phyloP scores from a whole-genome alignment of 208 protist species.

The Eutreptiella sp. region DNA sequence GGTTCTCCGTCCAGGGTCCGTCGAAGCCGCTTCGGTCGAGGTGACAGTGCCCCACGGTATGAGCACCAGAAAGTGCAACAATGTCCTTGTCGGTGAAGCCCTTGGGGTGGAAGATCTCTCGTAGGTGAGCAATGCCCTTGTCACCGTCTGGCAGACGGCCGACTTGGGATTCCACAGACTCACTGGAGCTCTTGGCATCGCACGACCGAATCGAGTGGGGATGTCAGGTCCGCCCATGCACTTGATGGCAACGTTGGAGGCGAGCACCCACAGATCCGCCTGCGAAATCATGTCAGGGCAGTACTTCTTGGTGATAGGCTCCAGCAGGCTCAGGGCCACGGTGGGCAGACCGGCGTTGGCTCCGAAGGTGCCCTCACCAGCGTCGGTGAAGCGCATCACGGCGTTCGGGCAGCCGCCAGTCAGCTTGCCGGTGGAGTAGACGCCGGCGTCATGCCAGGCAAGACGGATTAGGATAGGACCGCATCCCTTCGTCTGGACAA shows the following conservation, averaged over 20 bases:
- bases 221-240: conserved; percentile 78
- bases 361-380: conserved; percentile 57
- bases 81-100: conserved; percentile 85
- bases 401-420: conserved; percentile 58
- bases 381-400: conserved; percentile 68
- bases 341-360: conserved; percentile 78
- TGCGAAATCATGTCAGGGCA: conserved; percentile 78
- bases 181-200: conserved; percentile 61
- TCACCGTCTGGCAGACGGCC: conserved; percentile 75
- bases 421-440: conserved; percentile 53
- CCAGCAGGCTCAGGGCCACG: conserved; percentile 64
- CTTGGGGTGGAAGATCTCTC: conserved; percentile 71
- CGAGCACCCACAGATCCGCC: conserved; percentile 81
- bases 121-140: conserved; percentile 60
- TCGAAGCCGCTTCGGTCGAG: conserved; percentile 63
- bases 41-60: conserved; percentile 82
- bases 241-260: conserved; percentile 75
- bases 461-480: conserved; percentile 60
- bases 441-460: conserved; percentile 65
- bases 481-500: too few relatives aligned
- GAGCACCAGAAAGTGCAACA: conserved; percentile 80
- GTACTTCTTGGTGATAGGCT: conserved; percentile 72
- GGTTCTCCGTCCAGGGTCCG: conserved; percentile 80
- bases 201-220: conserved; percentile 64
- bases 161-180: conserved; percentile 58